Evolutionary conservation across 148 eudicot genomes (phyloP).

Genomic region (Talinum fruticosum): DNA sequence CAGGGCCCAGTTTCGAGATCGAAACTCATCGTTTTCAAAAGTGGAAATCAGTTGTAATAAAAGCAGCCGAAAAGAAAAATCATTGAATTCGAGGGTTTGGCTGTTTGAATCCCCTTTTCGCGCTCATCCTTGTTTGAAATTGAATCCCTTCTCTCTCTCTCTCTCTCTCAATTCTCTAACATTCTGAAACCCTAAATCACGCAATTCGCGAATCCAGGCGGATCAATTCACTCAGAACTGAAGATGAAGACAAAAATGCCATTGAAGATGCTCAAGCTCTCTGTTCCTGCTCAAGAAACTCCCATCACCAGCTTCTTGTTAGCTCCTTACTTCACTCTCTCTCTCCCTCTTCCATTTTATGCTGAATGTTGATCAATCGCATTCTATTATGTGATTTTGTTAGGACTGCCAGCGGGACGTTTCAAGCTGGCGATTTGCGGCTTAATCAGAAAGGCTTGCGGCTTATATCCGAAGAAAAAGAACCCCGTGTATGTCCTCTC

Average conservation of each 20-base stretch:
- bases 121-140: slow-evolving; percentile 29
- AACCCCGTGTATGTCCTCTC: slow-evolving; percentile 47
- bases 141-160: background rate
- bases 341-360: background rate
- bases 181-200: slow-evolving; percentile 23
- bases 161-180: background rate
- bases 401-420: slow-evolving; percentile 96
- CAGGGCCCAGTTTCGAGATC: too few species aligned
- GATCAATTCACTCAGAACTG: background rate
- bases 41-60: background rate
- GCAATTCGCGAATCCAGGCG: background rate
- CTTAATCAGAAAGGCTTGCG: slow-evolving; percentile 80
- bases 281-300: slow-evolving; percentile 77
- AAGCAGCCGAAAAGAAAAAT: background rate
- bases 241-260: slow-evolving; percentile 73
- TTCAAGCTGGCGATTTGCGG: slow-evolving; percentile 87
- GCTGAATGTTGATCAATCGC: background rate
- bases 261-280: slow-evolving; percentile 80
- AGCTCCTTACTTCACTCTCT: background rate
- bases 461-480: slow-evolving; percentile 58
- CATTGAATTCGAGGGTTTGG: background rate
- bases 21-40: too few species aligned
- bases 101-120: slow-evolving; percentile 14
- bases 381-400: background rate
- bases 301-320: slow-evolving; percentile 77